Evolutionary conservation across 768 basidiomycete genomes (phyloP).

Genomic region (Trichaptum fuscoviolaceum): DNA sequence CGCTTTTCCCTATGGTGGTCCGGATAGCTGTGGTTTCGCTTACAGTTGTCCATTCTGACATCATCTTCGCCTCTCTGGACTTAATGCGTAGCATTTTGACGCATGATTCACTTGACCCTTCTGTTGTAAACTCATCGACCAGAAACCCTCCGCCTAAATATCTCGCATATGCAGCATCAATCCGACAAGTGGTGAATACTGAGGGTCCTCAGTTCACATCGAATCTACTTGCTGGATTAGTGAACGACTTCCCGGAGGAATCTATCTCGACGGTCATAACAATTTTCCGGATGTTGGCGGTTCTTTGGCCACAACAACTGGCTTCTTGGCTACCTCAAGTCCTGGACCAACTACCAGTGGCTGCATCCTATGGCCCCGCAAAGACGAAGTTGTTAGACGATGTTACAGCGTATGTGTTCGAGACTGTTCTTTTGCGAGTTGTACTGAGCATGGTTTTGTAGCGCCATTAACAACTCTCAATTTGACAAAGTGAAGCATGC

Average conservation of each 20-base stretch:
- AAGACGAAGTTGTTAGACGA: conserved; percentile 72
- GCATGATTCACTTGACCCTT: conserved; percentile 61
- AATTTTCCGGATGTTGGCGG: conserved; percentile 66
- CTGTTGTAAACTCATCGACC: conserved; percentile 28
- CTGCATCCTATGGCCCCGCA: conserved; percentile 41
- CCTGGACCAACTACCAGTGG: conserved; percentile 62
- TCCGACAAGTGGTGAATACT: conserved; percentile 55
- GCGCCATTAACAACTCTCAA: conserved; percentile 59
- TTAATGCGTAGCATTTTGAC: conserved; percentile 69
- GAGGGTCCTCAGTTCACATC: conserved; percentile 70
- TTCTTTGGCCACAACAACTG: conserved; percentile 64
- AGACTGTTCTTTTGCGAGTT: conserved; percentile 1
- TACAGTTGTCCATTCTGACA: conserved; percentile 76
- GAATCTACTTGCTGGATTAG: conserved; percentile 69
- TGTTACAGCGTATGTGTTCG: conserved; percentile 56
- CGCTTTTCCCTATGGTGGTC: conserved; percentile 74
- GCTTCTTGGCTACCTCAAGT: conserved; percentile 68
- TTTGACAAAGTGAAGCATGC: conserved; percentile 82
- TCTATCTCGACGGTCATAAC: conserved; percentile 65
- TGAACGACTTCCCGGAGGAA: conserved; percentile 88
- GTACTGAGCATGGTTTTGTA: conserved; percentile 25
- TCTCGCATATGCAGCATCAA: conserved; percentile 54
- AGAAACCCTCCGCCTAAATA: conserved; percentile 48
- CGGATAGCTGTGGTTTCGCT: conserved; percentile 72
- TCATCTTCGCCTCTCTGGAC: conserved; percentile 78